Conservation (phyloP, 1,284 basidiomycete genomes). For the Boletus holoroseus region DNA sequence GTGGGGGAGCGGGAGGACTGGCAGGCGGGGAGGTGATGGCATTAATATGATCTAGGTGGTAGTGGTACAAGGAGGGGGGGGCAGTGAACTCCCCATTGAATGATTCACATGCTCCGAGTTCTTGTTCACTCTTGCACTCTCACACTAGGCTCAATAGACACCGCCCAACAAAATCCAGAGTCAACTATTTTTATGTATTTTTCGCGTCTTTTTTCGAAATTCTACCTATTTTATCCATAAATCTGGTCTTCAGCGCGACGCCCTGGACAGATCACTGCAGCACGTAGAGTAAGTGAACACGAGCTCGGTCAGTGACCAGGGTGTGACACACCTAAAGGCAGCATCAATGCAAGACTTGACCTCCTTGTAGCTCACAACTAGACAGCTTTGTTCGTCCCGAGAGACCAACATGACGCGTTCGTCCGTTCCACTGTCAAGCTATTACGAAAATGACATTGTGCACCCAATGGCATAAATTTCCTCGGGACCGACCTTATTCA, state of each 20-base stretch:
- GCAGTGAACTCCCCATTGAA: background rate
- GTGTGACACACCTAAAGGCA: conserved; percentile 49
- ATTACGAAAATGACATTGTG: conserved; percentile 6
- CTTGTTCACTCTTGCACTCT: background rate
- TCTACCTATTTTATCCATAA: conserved; percentile 48
- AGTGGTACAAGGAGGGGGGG: background rate
- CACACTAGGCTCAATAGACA: conserved; percentile 5
- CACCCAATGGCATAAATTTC: background rate
- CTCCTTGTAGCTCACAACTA: conserved; percentile 94
- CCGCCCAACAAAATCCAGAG: background rate
- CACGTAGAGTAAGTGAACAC: background rate
- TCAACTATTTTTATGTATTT: conserved; percentile 41
- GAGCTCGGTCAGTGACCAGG: background rate
- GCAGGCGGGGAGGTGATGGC: conserved; percentile 41
- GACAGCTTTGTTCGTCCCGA: conserved; percentile 91
- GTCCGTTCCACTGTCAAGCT: conserved; percentile 90
- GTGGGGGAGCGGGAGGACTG: conserved; percentile 56
- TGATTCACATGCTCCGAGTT: background rate
- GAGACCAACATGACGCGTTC: conserved; percentile 94
- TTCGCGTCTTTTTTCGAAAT: conserved; percentile 55
- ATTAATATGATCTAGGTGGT: background rate
- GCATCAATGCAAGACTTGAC: conserved; percentile 81
- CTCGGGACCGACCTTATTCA: conserved; percentile 70
- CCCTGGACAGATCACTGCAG: conserved; percentile 28
- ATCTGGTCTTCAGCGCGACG: conserved; percentile 19